Conservation (phyloP, 805 yeast species). For the Monosporozyma solicola region DNA sequence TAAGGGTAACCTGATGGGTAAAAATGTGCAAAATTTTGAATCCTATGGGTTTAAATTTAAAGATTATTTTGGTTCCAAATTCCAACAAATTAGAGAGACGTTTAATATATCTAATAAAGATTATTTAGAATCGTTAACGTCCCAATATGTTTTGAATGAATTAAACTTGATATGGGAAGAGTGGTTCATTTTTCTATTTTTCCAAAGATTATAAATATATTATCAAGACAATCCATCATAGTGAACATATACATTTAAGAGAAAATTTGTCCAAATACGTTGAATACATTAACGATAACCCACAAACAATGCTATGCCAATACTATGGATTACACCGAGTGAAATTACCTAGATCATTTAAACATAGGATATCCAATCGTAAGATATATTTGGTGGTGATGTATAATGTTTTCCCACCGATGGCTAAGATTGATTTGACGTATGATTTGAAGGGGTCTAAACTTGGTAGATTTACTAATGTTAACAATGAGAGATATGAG, state of each 20-base stretch:
- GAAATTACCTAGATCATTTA: constrained; percentile 62
- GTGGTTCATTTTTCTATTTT: constrained; percentile 93
- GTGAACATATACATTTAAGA: constrained; percentile 82
- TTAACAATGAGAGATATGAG: constrained; percentile 17
- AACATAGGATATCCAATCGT: constrained; percentile 36
- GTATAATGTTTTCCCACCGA: constrained; percentile 96
- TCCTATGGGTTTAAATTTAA: constrained; percentile 96
- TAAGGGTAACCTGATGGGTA: neutral
- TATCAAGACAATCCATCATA: constrained; percentile 89
- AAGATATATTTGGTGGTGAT: constrained; percentile 90
- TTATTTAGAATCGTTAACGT: constrained; percentile 83
- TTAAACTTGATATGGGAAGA: constrained; percentile 94
- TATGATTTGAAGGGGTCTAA: constrained; percentile 93
- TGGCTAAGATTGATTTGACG: constrained; percentile 71
- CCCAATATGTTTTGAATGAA: constrained; percentile 85
- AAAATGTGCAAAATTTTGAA: constrained; percentile 70
- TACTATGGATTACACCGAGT: constrained; percentile 93
- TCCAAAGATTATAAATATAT: constrained; percentile 90
- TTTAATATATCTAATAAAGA: constrained; percentile 95
- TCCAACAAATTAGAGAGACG: constrained; percentile 66
- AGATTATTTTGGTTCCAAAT: constrained; percentile 91
- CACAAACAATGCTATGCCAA: constrained; percentile 83
- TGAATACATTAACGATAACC: constrained; percentile 70
- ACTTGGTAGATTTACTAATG: constrained; percentile 58
- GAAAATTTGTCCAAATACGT: constrained; percentile 67